Evolutionary conservation across 1,139 yeast species (phyloP), one percentile per base, ranked within the genome.

Genomic region (Pichia cactophila): DNA sequence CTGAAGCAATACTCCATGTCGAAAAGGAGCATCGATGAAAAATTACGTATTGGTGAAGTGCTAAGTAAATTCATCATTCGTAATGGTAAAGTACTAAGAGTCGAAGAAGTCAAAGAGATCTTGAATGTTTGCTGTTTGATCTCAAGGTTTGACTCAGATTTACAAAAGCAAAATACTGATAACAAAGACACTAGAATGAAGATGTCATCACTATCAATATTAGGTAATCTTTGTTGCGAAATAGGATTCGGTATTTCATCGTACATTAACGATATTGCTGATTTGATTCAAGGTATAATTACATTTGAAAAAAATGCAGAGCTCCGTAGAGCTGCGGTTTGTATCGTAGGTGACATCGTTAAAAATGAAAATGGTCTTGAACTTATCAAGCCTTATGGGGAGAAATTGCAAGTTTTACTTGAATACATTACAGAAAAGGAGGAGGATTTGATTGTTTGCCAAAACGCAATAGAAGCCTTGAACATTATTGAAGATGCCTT

Each of bases 151-250:
- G 42, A 52, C 17, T 42, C 50, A 2, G 62, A 78, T 46, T 65
- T 71, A 20, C 65, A 48, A 6, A 42, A 69, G 3, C 61, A 62
- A 1, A 62, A 67, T 5, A 54, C 67, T 4, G 45, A 47, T 11
- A 47, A 50, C 4, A 60, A 62, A 5, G 96, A 88, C 57, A 71
- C 74, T 50, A 73, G 83, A 42, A 58, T 88, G 41, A 72, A 97
- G 56, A 83, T 88, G 85, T 89, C 97, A 0, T 80, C 96, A 0
- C 75, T 89, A 80, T 86, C 96, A 0, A 65, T 92, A 16, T 65
- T 90, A 20, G 96, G 96, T 23, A 67, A 75, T 6, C 70, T 85
- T 35, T 78, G 89, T 59, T 78, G 78, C 53, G 42, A 51, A 17
- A 11, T 42, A 7, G 54, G 70, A 70, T 3, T 80, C 23, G 47